Percentiles rank a stretch among this genome's conserved stretches.
phyloP scores from a whole-genome alignment of 78 protist species.

The Chrysochromulina parva region DNA sequence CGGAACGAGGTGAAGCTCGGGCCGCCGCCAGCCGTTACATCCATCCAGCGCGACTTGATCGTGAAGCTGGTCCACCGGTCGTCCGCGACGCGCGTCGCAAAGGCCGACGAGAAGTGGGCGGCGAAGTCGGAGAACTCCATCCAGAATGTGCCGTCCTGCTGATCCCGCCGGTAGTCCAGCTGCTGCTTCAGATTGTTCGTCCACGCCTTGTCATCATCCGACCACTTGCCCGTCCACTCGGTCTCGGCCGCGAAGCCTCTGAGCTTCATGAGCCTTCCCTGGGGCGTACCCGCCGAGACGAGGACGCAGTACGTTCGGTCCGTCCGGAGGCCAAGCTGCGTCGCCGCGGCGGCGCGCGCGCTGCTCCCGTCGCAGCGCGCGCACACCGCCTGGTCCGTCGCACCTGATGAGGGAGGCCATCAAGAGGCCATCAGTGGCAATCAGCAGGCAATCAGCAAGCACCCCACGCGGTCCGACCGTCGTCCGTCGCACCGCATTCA shows the following conservation, averaged over 20 bases:
- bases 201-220: background rate
- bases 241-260: background rate
- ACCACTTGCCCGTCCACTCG: constrained; percentile 25
- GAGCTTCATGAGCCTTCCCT: background rate
- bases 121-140: background rate
- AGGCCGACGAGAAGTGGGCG: background rate
- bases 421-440: too few relatives aligned
- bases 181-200: background rate
- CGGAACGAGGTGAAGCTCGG: background rate
- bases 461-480: too few relatives aligned
- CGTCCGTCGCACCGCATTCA: too few relatives aligned
- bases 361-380: background rate
- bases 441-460: too few relatives aligned
- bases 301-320: background rate
- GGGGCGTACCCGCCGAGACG: background rate
- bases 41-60: background rate
- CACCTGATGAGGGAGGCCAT: too few relatives aligned
- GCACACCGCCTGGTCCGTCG: background rate
- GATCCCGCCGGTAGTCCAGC: background rate
- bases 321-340: background rate
- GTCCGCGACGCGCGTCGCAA: background rate
- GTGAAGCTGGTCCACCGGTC: background rate
- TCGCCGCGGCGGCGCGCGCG: background rate
- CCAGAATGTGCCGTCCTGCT: background rate
- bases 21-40: background rate